Base-by-base conservation (phyloP, 495 filamentous ascomycete genomes). In the Beverwykella pulmonaria region DNA sequence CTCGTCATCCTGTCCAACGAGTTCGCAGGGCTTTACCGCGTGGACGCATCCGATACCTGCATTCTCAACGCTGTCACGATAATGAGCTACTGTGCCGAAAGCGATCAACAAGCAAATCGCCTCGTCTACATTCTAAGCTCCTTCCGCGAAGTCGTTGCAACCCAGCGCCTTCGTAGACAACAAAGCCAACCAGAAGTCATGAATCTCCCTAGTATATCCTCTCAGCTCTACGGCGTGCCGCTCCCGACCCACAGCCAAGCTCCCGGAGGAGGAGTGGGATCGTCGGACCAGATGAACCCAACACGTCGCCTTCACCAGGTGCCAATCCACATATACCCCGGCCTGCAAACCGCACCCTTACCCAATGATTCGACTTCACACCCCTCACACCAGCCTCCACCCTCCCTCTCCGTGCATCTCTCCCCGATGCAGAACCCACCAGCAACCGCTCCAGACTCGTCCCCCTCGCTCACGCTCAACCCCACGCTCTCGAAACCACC, bases 1-100 rank as follows among this genome's bases (percentile, higher is more conserved):
- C 79, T 91, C 3, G 82, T 91, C 10, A 78, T 91, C 2, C 80
- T 88, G 29, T 83, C 87, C 56, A 89, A 89, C 57, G 87, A 89
- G 69, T 91, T 91, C 67, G 84, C 87, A 2, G 81, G 80, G 25
- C 81, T 90, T 25, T 88, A 86, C 70, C 80, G 79, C 56, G 82
- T 86, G 20, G 76, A 83, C 5, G 80, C 82, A 0, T 81, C 87
- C 6, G 80, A 81, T 41, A 75, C 77, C 36, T 84, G 82, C 19
- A 82, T 90, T 65, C 73, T 73, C 22, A 87, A 88, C 61, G 81
- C 85, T 17, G 81, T 90, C 50, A 76, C 72, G 3, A 87, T 90
- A 52, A 81, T 91, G 56, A 75, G 75, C 0, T 84, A 87, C 61
- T 90, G 87, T 67, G 82, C 82, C 27, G 79, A 85, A 12, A 81